phyloP scores from a whole-genome alignment of 2,329 filamentous ascomycete species.

The Arthrobotrys sinensis region DNA sequence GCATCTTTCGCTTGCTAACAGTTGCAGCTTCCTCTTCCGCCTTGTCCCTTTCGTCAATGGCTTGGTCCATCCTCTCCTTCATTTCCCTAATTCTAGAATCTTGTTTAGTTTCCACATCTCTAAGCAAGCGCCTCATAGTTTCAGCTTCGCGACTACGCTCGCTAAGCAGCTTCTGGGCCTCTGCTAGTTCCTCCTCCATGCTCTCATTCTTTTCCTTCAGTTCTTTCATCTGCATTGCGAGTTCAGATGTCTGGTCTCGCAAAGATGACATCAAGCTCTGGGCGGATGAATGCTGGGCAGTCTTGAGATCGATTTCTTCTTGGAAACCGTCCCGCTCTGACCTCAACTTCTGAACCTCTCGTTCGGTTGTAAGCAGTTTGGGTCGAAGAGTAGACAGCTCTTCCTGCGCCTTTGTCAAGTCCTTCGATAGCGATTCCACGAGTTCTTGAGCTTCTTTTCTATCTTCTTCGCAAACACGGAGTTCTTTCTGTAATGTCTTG shows the following conservation, averaged over 20 bases:
- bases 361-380: slow-evolving; percentile 78
- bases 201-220: slow-evolving; percentile 84
- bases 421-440: slow-evolving; percentile 79
- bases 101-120: slow-evolving; percentile 86
- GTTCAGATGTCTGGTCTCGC: slow-evolving; percentile 90
- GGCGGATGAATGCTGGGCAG: slow-evolving; percentile 85
- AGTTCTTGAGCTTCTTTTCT: slow-evolving; percentile 82
- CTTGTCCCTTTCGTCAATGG: slow-evolving; percentile 92
- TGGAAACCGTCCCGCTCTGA: slow-evolving; percentile 78
- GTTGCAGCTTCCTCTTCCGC: slow-evolving; percentile 91
- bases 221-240: slow-evolving; percentile 93
- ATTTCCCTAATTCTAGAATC: slow-evolving; percentile 89
- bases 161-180: slow-evolving; percentile 86
- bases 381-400: slow-evolving; percentile 79
- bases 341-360: slow-evolving; percentile 78
- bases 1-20: slow-evolving; percentile 80
- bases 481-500: slow-evolving; percentile 80
- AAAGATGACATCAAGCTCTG: slow-evolving; percentile 87
- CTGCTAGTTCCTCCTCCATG: slow-evolving; percentile 90
- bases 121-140: slow-evolving; percentile 90
- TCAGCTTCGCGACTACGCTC: slow-evolving; percentile 93
- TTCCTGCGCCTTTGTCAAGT: slow-evolving; percentile 80
- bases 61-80: slow-evolving; percentile 87
- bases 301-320: slow-evolving; percentile 87
- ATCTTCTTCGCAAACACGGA: slow-evolving; percentile 82